Base-by-base conservation (phyloP, 208 protist species). In the Acanthamoeba lenticulata region DNA sequence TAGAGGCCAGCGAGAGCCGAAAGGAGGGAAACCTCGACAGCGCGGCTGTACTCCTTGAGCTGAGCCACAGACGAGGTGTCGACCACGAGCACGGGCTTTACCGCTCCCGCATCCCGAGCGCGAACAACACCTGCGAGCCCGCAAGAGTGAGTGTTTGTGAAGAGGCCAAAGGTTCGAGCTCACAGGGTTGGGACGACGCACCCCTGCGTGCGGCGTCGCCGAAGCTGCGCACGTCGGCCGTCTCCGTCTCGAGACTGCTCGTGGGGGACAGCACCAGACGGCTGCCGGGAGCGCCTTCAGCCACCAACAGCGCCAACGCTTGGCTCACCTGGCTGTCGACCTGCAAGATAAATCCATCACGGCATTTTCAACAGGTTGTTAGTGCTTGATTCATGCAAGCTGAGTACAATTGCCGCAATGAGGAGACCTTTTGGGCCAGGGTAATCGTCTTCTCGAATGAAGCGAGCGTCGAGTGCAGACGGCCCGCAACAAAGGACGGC, bases 141-240 rank as follows among this genome's bases (percentile, higher is more conserved):
- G 19, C n/a, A 38, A 5, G 40, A 7, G 27, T 47, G n/a, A 7
- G 44, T 17, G 89, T 13, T 57, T 42, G 88, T 36, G 17, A 24
- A 17, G 21, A 36, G n/a, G 11, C 11, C 88, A 92, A 9, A 81
- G 13, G 29, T 17, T 11, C 29, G 27, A 9, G 29, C 52, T 62
- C 11, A 15, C n/a, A 69, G 11, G 11, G 27, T n/a, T 13, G n/a
- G 40, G 9, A 77, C 9, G 13, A 77, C 67, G 67, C 52, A 42
- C 88, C 94, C 36, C 24, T 57, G 1, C n/a, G 0, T 11, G 94
- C 85, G 9, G 94, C 94, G 34, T 93, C 94, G 5, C 62, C 94
- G n/a, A 72, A 95, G 55, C 40, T 1, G 47, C 94, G 67, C 27
- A 94, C 83, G 89, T 95, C 94, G 89, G 90, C 94, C 38, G 60